Base-by-base conservation (phyloP, 306 rosid genomes). In the Alnus glutinosa region DNA sequence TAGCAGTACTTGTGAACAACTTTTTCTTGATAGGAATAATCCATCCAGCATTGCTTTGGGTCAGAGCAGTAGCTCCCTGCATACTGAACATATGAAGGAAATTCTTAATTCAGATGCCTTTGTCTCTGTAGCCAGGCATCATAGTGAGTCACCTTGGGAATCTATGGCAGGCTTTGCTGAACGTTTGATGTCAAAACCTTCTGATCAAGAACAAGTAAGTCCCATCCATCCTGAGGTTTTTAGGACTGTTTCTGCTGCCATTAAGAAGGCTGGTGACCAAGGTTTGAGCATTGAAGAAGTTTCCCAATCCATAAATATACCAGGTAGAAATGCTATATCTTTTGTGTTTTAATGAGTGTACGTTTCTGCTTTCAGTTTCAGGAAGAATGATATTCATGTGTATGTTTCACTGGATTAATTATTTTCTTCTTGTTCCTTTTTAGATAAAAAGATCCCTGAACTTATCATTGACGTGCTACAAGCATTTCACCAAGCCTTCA, bases 241-340 rank as follows among this genome's bases (percentile, higher is more conserved):
- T 83, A 76, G 71, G 84, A 81, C 85, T 55, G 86, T 90, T 83
- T 90, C 80, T 87, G 78, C 85, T 85, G 90, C 99, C 77, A 90
- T 93, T 77, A 91, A 85, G 82, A 90, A 83, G 84, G 94, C 91
- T 54, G 97, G 99, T 73, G 99, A 95, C 83, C 98, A 91, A 83
- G 99, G 99, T 75, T 88, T 95, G 88, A 82, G 92, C 87, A 85
- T 91, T 44, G 86, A 80, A 78, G 98, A 93, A 84, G 83, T 95
- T 85, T 84, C 93, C 77, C 87, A 46, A 78, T 42, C 86, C 67
- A 83, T 88, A 80, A 83, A 90, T 84, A 76, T 74, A 78, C 92
- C 93, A 85, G 97, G 98, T 94, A 87, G 59, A 3, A 78, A 70
- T 83, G 46, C 49, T 81, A 36, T 64, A 62, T 49, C 34, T 68